Evolutionary conservation across 2,329 filamentous ascomycete species (phyloP).

Genomic region (Xylariaceae sp.): DNA sequence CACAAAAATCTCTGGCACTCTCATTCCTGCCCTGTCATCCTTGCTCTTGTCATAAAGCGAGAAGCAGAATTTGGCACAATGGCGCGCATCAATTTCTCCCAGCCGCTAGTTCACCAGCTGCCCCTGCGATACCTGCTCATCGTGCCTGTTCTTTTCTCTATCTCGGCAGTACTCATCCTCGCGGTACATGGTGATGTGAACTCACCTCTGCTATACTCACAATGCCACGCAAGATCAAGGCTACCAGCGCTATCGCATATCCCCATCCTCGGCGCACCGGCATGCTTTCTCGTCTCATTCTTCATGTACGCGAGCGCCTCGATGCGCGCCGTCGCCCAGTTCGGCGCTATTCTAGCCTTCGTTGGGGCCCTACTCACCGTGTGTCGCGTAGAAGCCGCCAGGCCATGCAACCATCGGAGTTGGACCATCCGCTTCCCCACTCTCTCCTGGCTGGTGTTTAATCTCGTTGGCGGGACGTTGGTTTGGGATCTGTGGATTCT

Average conservation of each 20-base stretch:
- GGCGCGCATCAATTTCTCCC: conserved; percentile 34
- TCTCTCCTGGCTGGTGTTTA: conserved; percentile 54
- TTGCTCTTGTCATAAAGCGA: no score
- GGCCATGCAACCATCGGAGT: conserved; percentile 46
- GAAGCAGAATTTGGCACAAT: not conserved
- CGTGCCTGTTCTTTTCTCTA: conserved; percentile 55
- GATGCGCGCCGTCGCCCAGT: conserved; percentile 48
- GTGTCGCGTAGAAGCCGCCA: conserved; percentile 56
- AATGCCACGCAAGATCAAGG: conserved; percentile 57
- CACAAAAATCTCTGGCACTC: not conserved
- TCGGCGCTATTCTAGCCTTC: conserved; percentile 53
- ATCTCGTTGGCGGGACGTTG: conserved; percentile 56
- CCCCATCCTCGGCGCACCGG: conserved; percentile 53
- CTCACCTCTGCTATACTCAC: conserved; percentile 59
- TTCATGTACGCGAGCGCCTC: conserved; percentile 53
- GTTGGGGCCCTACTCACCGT: conserved; percentile 57
- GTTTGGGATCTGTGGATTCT: conserved; percentile 60
- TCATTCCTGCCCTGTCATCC: not conserved
- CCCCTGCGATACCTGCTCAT: conserved; percentile 60
- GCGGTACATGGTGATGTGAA: conserved; percentile 58
- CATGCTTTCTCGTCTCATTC: conserved; percentile 60
- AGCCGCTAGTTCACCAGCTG: conserved; percentile 59
- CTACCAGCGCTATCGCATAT: conserved; percentile 53
- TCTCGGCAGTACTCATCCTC: conserved; percentile 50
- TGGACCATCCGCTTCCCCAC: conserved; percentile 46